phyloP scores from a whole-genome alignment of 2,329 filamentous ascomycete species.

The Fonsecaea pedrosoi region DNA sequence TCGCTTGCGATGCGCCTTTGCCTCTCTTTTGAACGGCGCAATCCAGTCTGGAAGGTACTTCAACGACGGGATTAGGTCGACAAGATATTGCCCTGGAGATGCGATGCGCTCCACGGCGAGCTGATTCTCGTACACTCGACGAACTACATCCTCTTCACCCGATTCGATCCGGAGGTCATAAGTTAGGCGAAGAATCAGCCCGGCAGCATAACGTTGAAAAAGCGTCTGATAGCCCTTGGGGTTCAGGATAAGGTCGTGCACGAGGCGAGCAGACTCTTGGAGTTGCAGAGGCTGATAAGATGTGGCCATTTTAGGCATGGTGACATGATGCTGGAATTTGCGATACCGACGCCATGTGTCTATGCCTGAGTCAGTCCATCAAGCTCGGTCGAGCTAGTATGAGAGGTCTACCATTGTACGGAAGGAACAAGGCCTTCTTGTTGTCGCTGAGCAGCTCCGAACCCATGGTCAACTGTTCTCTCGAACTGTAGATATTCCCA shows the following conservation, averaged over 20 bases:
- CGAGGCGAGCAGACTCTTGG: conserved; percentile 42
- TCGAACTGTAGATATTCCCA: conserved; percentile 48
- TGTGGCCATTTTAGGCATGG: conserved; percentile 44
- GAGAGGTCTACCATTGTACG: conserved; percentile 42
- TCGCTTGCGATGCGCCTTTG: conserved; percentile 36
- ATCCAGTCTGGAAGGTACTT: conserved; percentile 40
- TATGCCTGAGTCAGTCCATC: not conserved
- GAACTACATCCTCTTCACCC: conserved; percentile 34
- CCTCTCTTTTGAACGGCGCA: conserved; percentile 44
- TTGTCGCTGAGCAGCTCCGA: conserved; percentile 44
- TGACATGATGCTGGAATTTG: conserved; percentile 53
- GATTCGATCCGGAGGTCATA: conserved; percentile 44
- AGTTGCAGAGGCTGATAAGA: conserved; percentile 44
- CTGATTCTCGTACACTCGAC: conserved; percentile 44
- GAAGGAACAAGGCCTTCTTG: conserved; percentile 42
- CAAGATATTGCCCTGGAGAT: conserved; percentile 47
- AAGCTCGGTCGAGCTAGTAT: conserved; percentile 43
- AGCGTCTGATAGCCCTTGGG: conserved; percentile 45
- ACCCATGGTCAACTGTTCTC: conserved; percentile 47
- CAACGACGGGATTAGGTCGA: conserved; percentile 44
- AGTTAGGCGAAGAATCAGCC: conserved; percentile 47
- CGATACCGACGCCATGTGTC: conserved; percentile 50
- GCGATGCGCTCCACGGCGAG: conserved; percentile 47
- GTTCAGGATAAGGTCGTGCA: conserved; percentile 42
- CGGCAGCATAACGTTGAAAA: conserved; percentile 48